Evolutionary conservation across 2,329 filamentous ascomycete genomes (phyloP).

Genomic region (Arthroderma sp.): DNA sequence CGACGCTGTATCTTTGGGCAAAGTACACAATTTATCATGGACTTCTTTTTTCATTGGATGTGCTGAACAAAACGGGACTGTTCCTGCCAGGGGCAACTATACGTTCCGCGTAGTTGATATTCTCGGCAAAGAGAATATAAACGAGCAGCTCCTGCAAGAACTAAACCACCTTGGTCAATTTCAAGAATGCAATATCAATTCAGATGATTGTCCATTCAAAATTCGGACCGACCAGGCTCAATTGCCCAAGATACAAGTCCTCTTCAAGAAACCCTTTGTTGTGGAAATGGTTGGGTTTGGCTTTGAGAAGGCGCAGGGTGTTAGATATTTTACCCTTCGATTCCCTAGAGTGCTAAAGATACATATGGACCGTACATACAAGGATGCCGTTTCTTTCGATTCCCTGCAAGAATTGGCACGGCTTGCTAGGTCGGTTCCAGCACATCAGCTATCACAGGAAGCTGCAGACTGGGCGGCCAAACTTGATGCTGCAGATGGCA

Average conservation of each 20-base stretch:
- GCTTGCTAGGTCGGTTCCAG: conserved; percentile 38
- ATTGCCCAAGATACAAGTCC: conserved; percentile 23
- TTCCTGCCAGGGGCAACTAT: conserved; percentile 39
- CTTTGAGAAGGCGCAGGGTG: conserved; percentile 59
- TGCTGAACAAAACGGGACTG: conserved; percentile 52
- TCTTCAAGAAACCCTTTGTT: conserved; percentile 60
- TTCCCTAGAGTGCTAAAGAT: conserved; percentile 67
- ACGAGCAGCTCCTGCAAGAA: conserved; percentile 36
- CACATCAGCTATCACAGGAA: conserved; percentile 10
- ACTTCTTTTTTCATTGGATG: conserved; percentile 74
- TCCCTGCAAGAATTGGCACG: conserved; percentile 56
- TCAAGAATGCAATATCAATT: conserved; percentile 25
- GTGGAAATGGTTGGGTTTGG: conserved; percentile 70
- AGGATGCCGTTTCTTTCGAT: conserved; percentile 54
- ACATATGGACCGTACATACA: conserved; percentile 59
- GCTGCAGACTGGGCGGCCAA: conserved; percentile 3
- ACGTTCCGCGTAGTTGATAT: conserved; percentile 54
- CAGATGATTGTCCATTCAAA: conserved; percentile 22
- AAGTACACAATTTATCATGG: conserved; percentile 49
- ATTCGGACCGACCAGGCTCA: conserved; percentile 34
- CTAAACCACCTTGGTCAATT: conserved; percentile 39
- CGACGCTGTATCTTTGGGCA: conserved; percentile 42
- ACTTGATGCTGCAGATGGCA: conserved; percentile 6
- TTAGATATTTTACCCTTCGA: conserved; percentile 57
- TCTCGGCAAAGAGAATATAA: conserved; percentile 39